A percentile compares a stretch with the other conserved stretches of the same genome.
Evolutionary conservation across 2,329 filamentous ascomycete species (phyloP).

Genomic region (Phyllosticta ampelicida): DNA sequence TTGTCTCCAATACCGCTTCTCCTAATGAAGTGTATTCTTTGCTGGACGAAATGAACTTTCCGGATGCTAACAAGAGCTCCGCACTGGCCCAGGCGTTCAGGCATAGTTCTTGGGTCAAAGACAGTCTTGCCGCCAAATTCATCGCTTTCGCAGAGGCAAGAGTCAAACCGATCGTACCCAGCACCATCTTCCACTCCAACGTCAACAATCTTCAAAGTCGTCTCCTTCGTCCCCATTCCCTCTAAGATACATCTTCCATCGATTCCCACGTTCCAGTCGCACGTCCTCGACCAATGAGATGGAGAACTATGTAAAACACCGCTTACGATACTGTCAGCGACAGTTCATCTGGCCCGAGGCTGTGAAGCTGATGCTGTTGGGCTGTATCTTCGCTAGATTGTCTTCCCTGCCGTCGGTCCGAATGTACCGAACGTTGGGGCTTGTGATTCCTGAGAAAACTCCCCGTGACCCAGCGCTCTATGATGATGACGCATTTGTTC

Average conservation of each 20-base stretch:
- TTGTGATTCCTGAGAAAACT: no score
- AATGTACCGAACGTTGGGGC: no score
- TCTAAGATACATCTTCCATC: slow-evolving; percentile 2
- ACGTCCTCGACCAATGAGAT: background rate
- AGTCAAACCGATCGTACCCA: background rate
- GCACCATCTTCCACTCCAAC: background rate
- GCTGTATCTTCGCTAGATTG: no score
- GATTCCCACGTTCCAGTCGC: background rate
- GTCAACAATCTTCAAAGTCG: background rate
- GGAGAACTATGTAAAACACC: background rate
- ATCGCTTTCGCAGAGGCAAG: background rate
- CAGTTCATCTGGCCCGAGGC: background rate
- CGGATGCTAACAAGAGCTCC: background rate
- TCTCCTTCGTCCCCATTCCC: background rate
- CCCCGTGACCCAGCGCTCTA: no score
- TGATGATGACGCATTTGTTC: no score
- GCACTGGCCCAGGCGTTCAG: background rate
- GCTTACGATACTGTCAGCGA: background rate
- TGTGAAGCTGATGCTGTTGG: background rate
- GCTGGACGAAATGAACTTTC: background rate
- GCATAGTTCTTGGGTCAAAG: background rate
- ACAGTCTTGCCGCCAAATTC: background rate
- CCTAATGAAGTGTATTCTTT: no score
- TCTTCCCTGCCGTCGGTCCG: no score
- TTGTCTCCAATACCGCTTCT: no score